Conservation (phyloP, 768 basidiomycete species). For the Crepidotus variabilis region DNA sequence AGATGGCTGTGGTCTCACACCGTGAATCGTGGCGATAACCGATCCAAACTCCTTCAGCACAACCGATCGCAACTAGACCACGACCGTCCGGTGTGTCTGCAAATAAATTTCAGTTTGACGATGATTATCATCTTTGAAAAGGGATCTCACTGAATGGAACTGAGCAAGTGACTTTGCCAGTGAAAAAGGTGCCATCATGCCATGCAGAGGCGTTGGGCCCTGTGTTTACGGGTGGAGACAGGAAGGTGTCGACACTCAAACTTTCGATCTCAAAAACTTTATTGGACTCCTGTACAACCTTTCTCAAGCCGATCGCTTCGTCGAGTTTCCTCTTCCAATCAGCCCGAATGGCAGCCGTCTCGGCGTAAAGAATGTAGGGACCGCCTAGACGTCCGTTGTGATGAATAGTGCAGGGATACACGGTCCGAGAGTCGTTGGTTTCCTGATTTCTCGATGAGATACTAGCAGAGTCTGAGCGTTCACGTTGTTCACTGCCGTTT, state of each 20-base stretch:
- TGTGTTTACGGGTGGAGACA: conserved; percentile 58
- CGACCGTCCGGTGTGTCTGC: conserved; percentile 81
- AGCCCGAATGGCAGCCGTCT: conserved; percentile 59
- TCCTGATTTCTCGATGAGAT: conserved; percentile 29
- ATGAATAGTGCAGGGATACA: conserved; percentile 85
- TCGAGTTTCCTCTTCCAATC: conserved; percentile 94
- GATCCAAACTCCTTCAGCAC: conserved; percentile 93
- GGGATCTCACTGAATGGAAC: conserved; percentile 76
- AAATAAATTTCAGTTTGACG: conserved; percentile 1
- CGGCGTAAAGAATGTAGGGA: conserved; percentile 79
- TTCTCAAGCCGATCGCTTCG: conserved; percentile 81
- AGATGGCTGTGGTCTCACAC: conserved; percentile 46
- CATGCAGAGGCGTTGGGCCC: conserved; percentile 48
- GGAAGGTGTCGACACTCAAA: conserved; percentile 84
- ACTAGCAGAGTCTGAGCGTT: conserved; percentile 15
- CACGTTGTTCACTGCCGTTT: not conserved
- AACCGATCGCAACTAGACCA: conserved; percentile 83
- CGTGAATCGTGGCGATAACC: conserved; percentile 84
- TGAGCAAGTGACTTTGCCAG: conserved; percentile 90
- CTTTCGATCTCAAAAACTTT: conserved; percentile 95
- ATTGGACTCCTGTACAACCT: conserved; percentile 86
- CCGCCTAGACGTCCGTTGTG: conserved; percentile 88
- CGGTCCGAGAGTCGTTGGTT: conserved; percentile 58
- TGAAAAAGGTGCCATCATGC: conserved; percentile 67
- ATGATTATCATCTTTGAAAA: not conserved